Conservation (phyloP, 2,329 filamentous ascomycete genomes). For the Xylaria sp. region DNA sequence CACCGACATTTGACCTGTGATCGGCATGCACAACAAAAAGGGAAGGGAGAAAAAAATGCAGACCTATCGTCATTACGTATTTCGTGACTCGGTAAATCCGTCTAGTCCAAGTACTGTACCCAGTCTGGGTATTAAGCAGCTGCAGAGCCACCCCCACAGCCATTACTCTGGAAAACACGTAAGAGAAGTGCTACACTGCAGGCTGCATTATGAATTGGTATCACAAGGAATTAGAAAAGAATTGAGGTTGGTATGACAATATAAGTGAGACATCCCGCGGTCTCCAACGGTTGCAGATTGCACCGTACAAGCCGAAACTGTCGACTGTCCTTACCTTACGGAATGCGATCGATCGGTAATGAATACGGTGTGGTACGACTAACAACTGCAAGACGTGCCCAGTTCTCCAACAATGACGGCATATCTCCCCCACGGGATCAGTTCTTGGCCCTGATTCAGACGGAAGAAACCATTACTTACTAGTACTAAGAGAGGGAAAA, state of each 20-base stretch:
- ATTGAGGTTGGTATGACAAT: not conserved
- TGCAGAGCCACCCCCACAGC: conserved; percentile 17
- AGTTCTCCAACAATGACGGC: conserved; percentile 32
- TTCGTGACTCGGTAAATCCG: conserved; percentile 22
- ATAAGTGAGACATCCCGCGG: conserved; percentile 2
- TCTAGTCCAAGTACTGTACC: not conserved
- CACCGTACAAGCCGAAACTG: conserved; percentile 2
- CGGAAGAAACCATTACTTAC: not conserved
- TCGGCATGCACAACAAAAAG: conserved; percentile 4
- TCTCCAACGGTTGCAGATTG: not conserved
- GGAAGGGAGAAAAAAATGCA: not conserved
- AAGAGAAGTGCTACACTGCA: not conserved
- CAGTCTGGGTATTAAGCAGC: not conserved
- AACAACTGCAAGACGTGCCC: not conserved
- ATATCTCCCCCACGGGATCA: conserved; percentile 20
- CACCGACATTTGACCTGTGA: not conserved
- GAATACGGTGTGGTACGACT: conserved; percentile 15
- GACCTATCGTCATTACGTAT: conserved; percentile 20
- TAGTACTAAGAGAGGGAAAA: not conserved
- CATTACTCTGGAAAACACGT: conserved; percentile 1
- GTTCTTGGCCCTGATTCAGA: conserved; percentile 20
- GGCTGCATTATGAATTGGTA: not conserved
- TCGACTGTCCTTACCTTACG: too few species aligned
- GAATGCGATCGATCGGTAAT: conserved; percentile 15
- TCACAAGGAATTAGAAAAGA: not conserved